These are phyloP conservation scores for Phytophthora citrophthora DNA, from an alignment of 352 stramenopile genomes.

Conservation along the genomic window DNA sequence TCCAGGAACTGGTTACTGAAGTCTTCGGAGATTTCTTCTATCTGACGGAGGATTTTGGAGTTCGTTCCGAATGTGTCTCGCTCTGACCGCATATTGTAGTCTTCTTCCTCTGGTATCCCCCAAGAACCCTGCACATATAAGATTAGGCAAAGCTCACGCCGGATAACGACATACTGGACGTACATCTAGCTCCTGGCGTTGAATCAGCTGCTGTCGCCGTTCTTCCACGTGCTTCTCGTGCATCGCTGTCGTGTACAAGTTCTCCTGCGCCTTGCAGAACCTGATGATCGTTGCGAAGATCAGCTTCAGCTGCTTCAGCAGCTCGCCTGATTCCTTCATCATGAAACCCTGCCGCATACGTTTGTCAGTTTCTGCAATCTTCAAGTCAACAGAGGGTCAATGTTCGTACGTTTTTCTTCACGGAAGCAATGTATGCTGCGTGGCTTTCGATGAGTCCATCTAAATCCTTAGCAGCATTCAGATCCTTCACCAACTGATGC, in stretches of 20 bases:
- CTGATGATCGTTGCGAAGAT: constrained; percentile 85
- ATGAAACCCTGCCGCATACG: constrained; percentile 76
- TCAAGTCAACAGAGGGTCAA: not conserved
- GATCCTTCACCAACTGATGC: constrained; percentile 90
- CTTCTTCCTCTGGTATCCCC: constrained; percentile 63
- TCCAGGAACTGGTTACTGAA: constrained; percentile 70
- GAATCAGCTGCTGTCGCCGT: constrained; percentile 53
- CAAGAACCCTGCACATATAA: constrained; percentile 53
- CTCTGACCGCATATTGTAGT: constrained; percentile 41
- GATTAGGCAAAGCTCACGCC: not conserved
- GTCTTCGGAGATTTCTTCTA: constrained; percentile 68
- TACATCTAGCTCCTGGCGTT: constrained; percentile 57
- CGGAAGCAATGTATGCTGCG: constrained; percentile 93
- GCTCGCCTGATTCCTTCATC: constrained; percentile 72
- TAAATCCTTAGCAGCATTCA: constrained; percentile 92
- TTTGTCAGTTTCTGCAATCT: constrained; percentile 4
- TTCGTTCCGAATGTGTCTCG: constrained; percentile 49
- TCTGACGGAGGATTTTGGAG: constrained; percentile 61
- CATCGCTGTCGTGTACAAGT: constrained; percentile 79
- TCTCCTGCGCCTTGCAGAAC: constrained; percentile 86
- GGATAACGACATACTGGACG: not conserved
- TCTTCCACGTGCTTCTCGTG: constrained; percentile 75
- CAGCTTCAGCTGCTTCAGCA: constrained; percentile 79
- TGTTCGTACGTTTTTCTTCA: constrained; percentile 84
- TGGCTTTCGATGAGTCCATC: constrained; percentile 97